phyloP scores from a whole-genome alignment of 2,329 filamentous ascomycete species.

The Neoscytalidium dimidiatum region DNA sequence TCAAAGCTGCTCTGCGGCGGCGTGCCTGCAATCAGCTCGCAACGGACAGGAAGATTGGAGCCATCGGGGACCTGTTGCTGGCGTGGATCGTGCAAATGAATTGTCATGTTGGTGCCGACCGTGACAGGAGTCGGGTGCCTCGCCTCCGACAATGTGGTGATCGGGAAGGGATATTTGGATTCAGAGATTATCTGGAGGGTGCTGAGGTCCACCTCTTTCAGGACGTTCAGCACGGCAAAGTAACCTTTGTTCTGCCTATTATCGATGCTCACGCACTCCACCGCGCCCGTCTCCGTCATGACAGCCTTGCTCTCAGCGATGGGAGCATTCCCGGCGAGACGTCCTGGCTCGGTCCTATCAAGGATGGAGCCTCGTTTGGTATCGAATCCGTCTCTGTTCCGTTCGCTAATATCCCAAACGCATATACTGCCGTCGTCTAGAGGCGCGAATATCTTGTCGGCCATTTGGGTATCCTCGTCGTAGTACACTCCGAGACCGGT shows the following conservation, averaged over 20 bases:
- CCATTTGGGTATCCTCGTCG: slow-evolving; percentile 50
- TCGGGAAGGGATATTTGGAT: slow-evolving; percentile 75
- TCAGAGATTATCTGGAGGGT: slow-evolving; percentile 70
- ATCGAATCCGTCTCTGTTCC: not conserved
- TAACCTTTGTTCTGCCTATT: slow-evolving; percentile 68
- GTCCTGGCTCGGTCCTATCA: slow-evolving; percentile 52
- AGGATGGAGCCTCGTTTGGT: slow-evolving; percentile 61
- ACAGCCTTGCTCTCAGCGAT: slow-evolving; percentile 52
- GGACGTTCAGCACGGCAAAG: slow-evolving; percentile 73
- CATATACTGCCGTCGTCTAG: slow-evolving; percentile 87
- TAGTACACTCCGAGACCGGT: slow-evolving; percentile 71
- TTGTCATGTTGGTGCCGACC: slow-evolving; percentile 76
- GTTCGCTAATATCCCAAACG: slow-evolving; percentile 65
- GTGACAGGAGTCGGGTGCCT: slow-evolving; percentile 71
- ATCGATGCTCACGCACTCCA: slow-evolving; percentile 83
- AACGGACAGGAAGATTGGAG: slow-evolving; percentile 23
- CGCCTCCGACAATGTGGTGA: slow-evolving; percentile 77
- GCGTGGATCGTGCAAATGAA: slow-evolving; percentile 82
- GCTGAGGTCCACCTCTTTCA: slow-evolving; percentile 80
- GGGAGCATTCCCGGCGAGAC: slow-evolving; percentile 60
- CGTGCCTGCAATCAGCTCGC: slow-evolving; percentile 32
- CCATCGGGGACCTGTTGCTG: slow-evolving; percentile 29
- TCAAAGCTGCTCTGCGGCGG: slow-evolving; percentile 31
- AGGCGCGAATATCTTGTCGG: slow-evolving; percentile 69
- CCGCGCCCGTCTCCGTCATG: slow-evolving; percentile 70